Percentiles rank a stretch among this genome's conserved stretches.
These are phyloP conservation scores for Apiospora arundinis DNA, from an alignment of 2,329 filamentous ascomycete genomes.

Conservation along the genomic window DNA sequence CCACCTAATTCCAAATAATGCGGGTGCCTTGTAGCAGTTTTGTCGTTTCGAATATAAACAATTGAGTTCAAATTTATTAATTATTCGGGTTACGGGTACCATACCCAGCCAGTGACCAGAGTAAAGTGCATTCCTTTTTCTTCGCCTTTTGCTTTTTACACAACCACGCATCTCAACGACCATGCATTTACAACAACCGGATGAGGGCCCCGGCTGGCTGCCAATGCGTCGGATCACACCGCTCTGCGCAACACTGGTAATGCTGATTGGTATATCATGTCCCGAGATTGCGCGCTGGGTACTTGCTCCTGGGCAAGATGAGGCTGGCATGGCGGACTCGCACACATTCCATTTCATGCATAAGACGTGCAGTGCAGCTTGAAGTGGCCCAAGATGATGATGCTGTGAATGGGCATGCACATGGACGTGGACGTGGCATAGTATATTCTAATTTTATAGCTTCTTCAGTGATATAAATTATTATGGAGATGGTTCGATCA, in stretches of 20 bases:
- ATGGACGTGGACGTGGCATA: background rate
- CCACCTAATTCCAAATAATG: conserved; percentile 17
- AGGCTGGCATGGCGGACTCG: conserved; percentile 2
- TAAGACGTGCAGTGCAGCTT: background rate
- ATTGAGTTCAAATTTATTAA: too few species aligned
- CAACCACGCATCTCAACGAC: conserved; percentile 8
- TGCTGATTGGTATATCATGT: background rate
- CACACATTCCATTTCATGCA: background rate
- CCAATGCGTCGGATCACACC: conserved; percentile 16
- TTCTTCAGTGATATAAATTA: too few species aligned
- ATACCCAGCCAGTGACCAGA: background rate
- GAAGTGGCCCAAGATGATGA: background rate
- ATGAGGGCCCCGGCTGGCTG: conserved; percentile 8
- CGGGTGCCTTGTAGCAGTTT: too few species aligned
- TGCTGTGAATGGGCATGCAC: background rate
- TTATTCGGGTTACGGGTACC: background rate
- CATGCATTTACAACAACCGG: background rate
- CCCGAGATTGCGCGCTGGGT: background rate
- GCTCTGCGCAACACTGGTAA: conserved; percentile 6
- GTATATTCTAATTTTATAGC: too few species aligned
- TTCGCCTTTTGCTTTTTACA: background rate
- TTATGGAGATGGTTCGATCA: background rate
- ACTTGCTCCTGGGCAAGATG: background rate
- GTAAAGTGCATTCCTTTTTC: background rate
- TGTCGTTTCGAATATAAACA: too few species aligned